These are phyloP conservation scores for Fusarium odoratissimum DNA, from an alignment of 2,329 filamentous ascomycete species.

Conservation along the genomic window DNA sequence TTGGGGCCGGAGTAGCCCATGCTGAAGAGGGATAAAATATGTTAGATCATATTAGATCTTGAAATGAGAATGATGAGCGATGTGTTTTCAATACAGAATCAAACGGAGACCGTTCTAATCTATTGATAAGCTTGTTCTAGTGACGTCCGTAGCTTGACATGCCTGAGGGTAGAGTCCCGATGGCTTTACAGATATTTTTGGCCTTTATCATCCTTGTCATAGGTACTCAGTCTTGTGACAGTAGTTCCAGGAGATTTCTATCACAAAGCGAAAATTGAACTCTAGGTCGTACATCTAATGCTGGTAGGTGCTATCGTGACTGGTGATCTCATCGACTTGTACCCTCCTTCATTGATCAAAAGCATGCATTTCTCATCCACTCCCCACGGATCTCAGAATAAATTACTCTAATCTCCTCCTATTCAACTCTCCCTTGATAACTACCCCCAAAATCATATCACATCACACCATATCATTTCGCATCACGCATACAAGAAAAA, in stretches of 20 bases:
- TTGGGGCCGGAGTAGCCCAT: neutral
- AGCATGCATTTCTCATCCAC: neutral
- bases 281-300: neutral
- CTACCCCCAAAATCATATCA: neutral
- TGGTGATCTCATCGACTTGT: neutral
- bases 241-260: neutral
- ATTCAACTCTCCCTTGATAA: neutral
- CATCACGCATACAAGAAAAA: constrained; percentile 7
- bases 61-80: neutral
- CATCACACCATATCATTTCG: neutral
- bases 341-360: neutral
- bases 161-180: neutral
- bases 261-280: neutral
- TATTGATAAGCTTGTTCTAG: no score
- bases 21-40: neutral
- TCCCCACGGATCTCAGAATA: neutral
- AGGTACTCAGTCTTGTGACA: neutral
- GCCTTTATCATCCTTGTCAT: neutral
- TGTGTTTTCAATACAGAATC: neutral
- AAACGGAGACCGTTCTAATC: neutral
- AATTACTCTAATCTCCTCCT: constrained; percentile 19
- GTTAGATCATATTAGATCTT: neutral
- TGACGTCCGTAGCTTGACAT: neutral
- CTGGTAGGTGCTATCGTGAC: neutral
- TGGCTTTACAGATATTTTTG: neutral